A percentile compares a stretch with the other conserved stretches of the same genome.
Evolutionary conservation across 1,139 yeast genomes (phyloP).

Genomic region (Diutina mesorugosa): DNA sequence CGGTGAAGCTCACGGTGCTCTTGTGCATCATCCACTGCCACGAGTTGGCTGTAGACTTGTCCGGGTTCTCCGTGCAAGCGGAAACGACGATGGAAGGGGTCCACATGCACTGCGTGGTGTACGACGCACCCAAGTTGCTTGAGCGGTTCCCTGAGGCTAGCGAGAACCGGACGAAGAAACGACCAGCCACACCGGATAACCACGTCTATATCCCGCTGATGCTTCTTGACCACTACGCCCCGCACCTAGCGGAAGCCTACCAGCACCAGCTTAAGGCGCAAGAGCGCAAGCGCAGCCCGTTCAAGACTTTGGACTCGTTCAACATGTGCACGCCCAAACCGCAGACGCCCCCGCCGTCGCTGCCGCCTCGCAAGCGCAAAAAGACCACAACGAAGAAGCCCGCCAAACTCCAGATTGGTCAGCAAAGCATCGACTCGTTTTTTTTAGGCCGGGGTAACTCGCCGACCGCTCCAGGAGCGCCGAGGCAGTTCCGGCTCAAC

Average conservation of each 20-base stretch:
- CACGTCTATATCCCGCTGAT: neutral
- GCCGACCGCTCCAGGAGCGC: neutral
- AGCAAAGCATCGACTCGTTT: neutral
- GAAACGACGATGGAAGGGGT: neutral
- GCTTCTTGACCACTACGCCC: neutral
- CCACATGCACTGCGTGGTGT: neutral
- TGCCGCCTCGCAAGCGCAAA: neutral
- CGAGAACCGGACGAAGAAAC: neutral
- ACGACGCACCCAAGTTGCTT: neutral
- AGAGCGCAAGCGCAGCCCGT: neutral
- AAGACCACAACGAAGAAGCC: neutral
- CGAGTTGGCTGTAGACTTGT: neutral
- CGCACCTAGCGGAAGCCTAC: neutral
- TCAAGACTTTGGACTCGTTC: neutral
- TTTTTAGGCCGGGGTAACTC: neutral
- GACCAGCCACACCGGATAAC: neutral
- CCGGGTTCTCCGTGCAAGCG: neutral
- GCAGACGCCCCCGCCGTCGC: neutral
- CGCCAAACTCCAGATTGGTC: neutral
- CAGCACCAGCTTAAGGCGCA: neutral
- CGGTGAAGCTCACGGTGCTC: neutral
- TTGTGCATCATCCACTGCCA: neutral
- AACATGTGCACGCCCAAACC: neutral
- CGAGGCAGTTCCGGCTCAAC: neutral
- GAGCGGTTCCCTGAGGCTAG: neutral